Base-by-base conservation (phyloP, 805 yeast species). In the Myxozyma geophila region DNA sequence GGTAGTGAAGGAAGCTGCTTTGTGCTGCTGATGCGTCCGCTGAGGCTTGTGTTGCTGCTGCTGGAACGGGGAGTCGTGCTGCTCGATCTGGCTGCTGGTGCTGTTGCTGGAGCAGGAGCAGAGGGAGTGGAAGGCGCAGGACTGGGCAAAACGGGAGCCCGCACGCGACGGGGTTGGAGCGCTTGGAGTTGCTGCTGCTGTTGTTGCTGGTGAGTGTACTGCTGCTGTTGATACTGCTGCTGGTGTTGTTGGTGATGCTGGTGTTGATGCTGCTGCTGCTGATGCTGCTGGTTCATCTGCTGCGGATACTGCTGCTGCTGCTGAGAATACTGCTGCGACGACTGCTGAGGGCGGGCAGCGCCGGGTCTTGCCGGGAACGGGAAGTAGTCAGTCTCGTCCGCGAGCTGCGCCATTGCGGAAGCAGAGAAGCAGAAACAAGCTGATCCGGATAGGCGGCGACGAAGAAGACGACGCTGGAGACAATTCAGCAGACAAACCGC, bases 311-410 rank as follows among this genome's bases (percentile, higher is more conserved):
- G 4, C 17, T 12, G 50, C 6, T 39, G 41, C 3, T 39, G 41
- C 2, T 10, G 41, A 39, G 41, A 15, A 15, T 5, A 8, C 47
- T 43, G 47, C 41, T 39, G 41, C 41, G 13, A 3, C 19, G 2
- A 19, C 47, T 13, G 21, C 47, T 13, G 47, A 9, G 47, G 47
- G 3, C 35, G n/a, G 21, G 21, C 51, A 19, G 39, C 33, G 13
- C 41, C 43, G 36, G 68, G 68, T 21, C 68, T 52, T 2, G 60
- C n/a, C 47, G 68, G 68, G 41, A 64, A 64, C 33, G 68, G 68
- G 48, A 59, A 64, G 52, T 59, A 64, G 44, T 60, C 66, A 7
- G 58, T 17, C 57, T 58, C 46, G 23, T 36, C 54, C 40, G 36
- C 36, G 36, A 48, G 53, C 40, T 36, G 43, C 4, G 50, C 54